A percentile compares a stretch with the other conserved stretches of the same genome.
Evolutionary conservation across 148 eudicot species (phyloP).

Genomic region (Fagopyrum tataricum): DNA sequence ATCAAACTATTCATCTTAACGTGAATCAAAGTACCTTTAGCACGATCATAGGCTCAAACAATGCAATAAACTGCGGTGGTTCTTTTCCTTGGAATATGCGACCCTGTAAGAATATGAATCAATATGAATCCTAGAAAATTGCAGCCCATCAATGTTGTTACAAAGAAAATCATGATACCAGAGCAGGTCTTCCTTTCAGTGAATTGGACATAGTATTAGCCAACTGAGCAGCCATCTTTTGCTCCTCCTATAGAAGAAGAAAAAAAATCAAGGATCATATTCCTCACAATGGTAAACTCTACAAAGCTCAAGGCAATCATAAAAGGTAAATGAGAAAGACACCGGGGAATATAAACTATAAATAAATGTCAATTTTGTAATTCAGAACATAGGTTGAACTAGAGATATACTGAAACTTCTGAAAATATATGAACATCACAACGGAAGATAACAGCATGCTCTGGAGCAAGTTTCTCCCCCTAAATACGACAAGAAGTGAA

Average conservation of each 20-base stretch:
- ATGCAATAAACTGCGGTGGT: conserved; percentile 89
- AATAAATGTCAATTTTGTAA: background rate
- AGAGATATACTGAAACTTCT: background rate
- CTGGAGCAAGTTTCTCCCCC: no score
- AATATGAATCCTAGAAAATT: background rate
- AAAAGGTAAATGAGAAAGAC: background rate
- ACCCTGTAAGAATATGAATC: conserved; percentile 43
- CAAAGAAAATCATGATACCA: conserved; percentile 39
- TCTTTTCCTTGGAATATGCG: conserved; percentile 88
- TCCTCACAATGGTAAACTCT: background rate
- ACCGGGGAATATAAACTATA: background rate
- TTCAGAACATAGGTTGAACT: conserved; percentile 3
- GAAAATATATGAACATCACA: background rate
- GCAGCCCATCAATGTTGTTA: background rate
- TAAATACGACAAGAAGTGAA: background rate
- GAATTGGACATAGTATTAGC: conserved; percentile 86
- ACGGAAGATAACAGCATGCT: background rate
- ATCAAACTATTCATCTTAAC: background rate
- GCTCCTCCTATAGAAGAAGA: conserved; percentile 66
- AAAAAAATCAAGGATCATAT: conserved; percentile 1
- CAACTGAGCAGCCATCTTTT: conserved; percentile 65
- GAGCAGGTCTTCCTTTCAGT: conserved; percentile 85
- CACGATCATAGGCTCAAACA: conserved; percentile 93
- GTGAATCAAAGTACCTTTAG: conserved; percentile 56
- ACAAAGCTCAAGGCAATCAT: background rate